Percentiles rank a stretch among this genome's conserved stretches.
phyloP scores from a whole-genome alignment of 768 basidiomycete genomes.

The Tephrocybe sp. region DNA sequence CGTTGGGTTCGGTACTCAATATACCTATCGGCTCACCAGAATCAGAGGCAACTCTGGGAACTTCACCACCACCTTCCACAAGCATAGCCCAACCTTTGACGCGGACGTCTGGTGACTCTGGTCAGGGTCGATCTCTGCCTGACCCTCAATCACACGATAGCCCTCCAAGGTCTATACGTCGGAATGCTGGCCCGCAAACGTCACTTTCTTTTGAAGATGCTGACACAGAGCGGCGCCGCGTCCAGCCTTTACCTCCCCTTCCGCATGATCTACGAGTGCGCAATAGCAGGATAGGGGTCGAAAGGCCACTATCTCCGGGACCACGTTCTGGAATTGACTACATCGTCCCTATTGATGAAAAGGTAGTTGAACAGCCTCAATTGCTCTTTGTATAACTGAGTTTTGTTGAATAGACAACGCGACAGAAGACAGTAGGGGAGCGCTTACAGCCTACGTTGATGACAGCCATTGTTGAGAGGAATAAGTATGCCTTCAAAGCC shows the following conservation, averaged over 20 bases:
- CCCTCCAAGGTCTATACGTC: slow-evolving; percentile 7
- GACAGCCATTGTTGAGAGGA: slow-evolving; percentile 42
- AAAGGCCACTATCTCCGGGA: slow-evolving; percentile 8
- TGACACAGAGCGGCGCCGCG: background rate
- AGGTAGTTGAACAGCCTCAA: slow-evolving; percentile 14
- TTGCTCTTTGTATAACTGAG: no score
- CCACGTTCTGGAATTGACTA: slow-evolving; percentile 35
- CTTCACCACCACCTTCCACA: background rate
- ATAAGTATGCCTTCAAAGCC: slow-evolving; percentile 48
- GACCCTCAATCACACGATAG: slow-evolving; percentile 1
- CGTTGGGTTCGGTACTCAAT: no score
- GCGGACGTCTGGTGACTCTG: no score
- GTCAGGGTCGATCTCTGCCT: background rate
- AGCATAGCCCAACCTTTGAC: no score
- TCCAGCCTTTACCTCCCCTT: slow-evolving; percentile 17
- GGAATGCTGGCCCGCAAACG: slow-evolving; percentile 4
- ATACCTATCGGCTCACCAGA: no score
- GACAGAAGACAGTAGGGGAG: slow-evolving; percentile 42
- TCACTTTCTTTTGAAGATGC: slow-evolving; percentile 4
- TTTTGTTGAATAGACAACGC: slow-evolving; percentile 11
- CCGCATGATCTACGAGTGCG: slow-evolving; percentile 15
- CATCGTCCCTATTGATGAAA: slow-evolving; percentile 35
- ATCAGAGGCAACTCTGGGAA: no score
- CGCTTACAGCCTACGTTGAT: slow-evolving; percentile 54
- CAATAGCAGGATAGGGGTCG: slow-evolving; percentile 8